phyloP scores from a whole-genome alignment of 805 yeast species.

The Yamadazyma akitaensis region DNA sequence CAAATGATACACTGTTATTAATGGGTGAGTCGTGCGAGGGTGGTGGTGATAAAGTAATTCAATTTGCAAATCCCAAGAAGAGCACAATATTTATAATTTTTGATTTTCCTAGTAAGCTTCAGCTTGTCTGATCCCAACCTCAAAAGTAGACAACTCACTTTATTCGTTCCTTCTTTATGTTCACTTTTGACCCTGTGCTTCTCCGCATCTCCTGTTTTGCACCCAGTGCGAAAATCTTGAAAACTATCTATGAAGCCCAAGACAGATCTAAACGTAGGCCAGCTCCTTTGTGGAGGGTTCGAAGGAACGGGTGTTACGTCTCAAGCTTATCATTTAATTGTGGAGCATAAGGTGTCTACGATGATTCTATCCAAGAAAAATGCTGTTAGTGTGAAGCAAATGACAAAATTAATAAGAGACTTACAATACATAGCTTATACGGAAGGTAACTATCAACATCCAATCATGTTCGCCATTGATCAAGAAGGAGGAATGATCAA shows the following conservation, averaged over 20 bases:
- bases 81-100: too few relatives aligned
- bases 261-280: constrained; percentile 34
- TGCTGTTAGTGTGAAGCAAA: constrained; percentile 46
- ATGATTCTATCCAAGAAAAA: constrained; percentile 52
- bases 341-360: constrained; percentile 48
- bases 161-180: too few relatives aligned
- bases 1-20: neutral
- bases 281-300: constrained; percentile 58
- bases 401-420: constrained; percentile 47
- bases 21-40: neutral
- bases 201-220: constrained; percentile 1
- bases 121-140: too few relatives aligned
- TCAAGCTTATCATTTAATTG: constrained; percentile 51
- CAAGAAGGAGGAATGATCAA: constrained; percentile 66
- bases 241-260: neutral
- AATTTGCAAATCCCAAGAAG: too few relatives aligned
- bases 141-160: too few relatives aligned
- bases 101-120: too few relatives aligned
- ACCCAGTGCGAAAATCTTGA: constrained; percentile 4
- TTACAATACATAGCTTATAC: constrained; percentile 52
- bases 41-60: too few relatives aligned
- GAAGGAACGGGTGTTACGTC: constrained; percentile 52
- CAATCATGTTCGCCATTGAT: constrained; percentile 55
- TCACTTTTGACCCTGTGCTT: neutral
- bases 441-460: constrained; percentile 47